Conservation (phyloP, 371 early-diverging fungal species). For the Mucor plumbeus region DNA sequence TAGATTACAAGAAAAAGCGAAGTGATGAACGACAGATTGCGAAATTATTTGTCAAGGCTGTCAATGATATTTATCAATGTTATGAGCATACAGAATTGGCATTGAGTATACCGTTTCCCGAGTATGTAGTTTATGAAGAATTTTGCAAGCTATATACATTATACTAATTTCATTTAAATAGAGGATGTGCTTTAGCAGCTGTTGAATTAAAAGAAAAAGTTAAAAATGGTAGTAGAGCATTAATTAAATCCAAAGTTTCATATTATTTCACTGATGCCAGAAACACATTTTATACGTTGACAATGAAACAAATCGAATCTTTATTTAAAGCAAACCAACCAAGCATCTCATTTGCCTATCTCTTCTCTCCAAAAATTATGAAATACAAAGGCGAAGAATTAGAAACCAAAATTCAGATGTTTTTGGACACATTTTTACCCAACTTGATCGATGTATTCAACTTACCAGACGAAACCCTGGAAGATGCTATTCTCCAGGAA, state of each 20-base stretch:
- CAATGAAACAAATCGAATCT: constrained; percentile 7
- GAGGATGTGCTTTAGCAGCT: constrained; percentile 21
- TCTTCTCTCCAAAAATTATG: constrained; percentile 9
- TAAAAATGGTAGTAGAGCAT: constrained; percentile 8
- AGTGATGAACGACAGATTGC: constrained; percentile 8
- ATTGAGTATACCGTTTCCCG: constrained; percentile 18
- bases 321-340: not conserved
- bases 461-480: constrained; percentile 12
- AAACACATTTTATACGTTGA: constrained; percentile 7
- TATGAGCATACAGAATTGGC: constrained; percentile 15
- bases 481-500: not conserved
- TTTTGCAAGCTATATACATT: not conserved
- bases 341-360: constrained; percentile 8
- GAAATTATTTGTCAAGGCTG: constrained; percentile 1
- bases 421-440: constrained; percentile 12
- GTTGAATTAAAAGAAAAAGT: constrained; percentile 18
- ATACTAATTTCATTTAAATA: not conserved
- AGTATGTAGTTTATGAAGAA: not conserved
- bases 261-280: constrained; percentile 6
- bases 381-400: constrained; percentile 16
- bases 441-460: constrained; percentile 16
- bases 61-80: constrained; percentile 19
- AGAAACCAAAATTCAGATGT: constrained; percentile 12
- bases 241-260: constrained; percentile 18
- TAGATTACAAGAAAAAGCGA: constrained; percentile 23